Conservation (phyloP, 495 filamentous ascomycete genomes). For the Neurospora terricola region DNA sequence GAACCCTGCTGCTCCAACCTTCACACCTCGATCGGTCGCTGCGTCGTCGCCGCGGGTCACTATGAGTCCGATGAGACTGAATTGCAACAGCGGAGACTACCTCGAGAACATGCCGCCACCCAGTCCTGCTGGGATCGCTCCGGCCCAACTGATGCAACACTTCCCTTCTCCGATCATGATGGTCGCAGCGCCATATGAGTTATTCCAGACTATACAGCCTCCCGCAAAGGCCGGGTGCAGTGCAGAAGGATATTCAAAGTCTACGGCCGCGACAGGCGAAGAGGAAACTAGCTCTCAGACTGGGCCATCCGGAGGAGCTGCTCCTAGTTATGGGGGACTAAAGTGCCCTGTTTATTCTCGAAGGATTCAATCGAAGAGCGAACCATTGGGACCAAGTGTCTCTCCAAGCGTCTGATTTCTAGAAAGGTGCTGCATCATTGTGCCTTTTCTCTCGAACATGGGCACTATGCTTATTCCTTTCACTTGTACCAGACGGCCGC, state of each 20-base stretch:
- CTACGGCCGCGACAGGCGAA: not conserved
- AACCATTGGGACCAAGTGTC: conserved; percentile 9
- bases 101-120: not conserved
- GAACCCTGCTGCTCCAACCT: conserved; percentile 46
- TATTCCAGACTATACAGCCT: conserved; percentile 2
- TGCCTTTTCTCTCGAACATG: not conserved
- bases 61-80: conserved; percentile 7
- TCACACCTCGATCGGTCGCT: conserved; percentile 36
- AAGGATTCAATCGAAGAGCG: conserved; percentile 25
- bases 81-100: conserved; percentile 1
- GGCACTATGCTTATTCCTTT: not conserved
- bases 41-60: not conserved
- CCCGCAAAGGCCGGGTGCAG: not conserved
- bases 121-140: conserved; percentile 1
- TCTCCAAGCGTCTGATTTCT: not conserved
- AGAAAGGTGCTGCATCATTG: not conserved
- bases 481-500: not conserved
- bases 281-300: not conserved
- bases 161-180: conserved; percentile 12
- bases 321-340: not conserved
- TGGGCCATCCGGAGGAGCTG: not conserved
- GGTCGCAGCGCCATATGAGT: conserved; percentile 9
- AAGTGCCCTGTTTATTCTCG: conserved; percentile 21
- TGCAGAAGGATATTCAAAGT: not conserved
- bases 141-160: conserved; percentile 6